A percentile compares a stretch with the other conserved stretches of the same genome.
Evolutionary conservation across 306 rosid genomes (phyloP).

Genomic region (Psophocarpus tetragonolobus): DNA sequence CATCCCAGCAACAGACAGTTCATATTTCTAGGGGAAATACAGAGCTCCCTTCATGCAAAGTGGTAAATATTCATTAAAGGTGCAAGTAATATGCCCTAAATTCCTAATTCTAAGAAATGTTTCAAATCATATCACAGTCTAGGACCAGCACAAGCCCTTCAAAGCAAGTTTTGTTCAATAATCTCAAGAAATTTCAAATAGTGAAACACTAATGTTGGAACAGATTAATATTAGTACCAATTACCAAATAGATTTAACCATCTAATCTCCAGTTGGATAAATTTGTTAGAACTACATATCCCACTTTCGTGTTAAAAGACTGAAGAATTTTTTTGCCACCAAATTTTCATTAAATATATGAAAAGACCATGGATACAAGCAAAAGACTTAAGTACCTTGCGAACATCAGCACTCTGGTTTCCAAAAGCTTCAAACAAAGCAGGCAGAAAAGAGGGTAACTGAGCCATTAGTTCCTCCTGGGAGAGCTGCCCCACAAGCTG

Average conservation of each 20-base stretch:
- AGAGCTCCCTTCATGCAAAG: no score
- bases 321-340: slow-evolving; percentile 4
- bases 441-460: slow-evolving; percentile 91
- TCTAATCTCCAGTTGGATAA: slow-evolving; percentile 14
- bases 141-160: background rate
- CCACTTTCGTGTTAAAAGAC: slow-evolving; percentile 15
- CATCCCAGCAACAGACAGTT: no score
- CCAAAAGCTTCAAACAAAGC: slow-evolving; percentile 97
- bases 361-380: slow-evolving; percentile 1
- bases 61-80: no score
- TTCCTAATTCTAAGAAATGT: background rate
- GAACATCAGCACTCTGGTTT: slow-evolving; percentile 96
- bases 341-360: slow-evolving; percentile 17
- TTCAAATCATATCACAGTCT: background rate
- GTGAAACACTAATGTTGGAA: background rate
- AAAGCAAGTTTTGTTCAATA: background rate
- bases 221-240: background rate
- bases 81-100: background rate
- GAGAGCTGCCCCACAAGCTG: slow-evolving; percentile 93
- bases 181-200: background rate
- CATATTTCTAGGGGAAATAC: no score
- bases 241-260: slow-evolving; percentile 9
- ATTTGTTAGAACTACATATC: background rate
- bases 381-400: slow-evolving; percentile 64
- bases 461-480: slow-evolving; percentile 84